phyloP scores from a whole-genome alignment of 805 yeast species.

The Kregervanrija pseudodelftensis region DNA sequence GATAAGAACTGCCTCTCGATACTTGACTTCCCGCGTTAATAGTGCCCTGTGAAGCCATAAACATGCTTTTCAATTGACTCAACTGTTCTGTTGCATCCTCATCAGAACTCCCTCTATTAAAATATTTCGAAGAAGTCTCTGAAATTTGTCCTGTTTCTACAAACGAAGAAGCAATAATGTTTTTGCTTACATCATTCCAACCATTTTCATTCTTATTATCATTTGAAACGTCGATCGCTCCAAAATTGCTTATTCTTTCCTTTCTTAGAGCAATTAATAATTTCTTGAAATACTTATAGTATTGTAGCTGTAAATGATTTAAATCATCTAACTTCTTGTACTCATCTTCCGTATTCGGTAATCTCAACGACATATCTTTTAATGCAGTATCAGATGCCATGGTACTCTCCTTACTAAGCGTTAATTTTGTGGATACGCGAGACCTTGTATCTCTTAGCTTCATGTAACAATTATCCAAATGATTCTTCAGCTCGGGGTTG shows the following conservation, averaged over 20 bases:
- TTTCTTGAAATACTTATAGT: constrained; percentile 19
- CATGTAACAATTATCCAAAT: constrained; percentile 24
- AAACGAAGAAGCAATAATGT: too few relatives aligned
- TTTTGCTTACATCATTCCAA: too few relatives aligned
- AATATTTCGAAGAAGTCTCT: too few relatives aligned
- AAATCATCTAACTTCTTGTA: constrained; percentile 35
- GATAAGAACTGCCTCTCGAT: too few relatives aligned
- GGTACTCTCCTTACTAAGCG: constrained; percentile 27
- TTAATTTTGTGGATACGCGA: constrained; percentile 34
- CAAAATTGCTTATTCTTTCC: constrained; percentile 14
- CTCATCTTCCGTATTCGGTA: constrained; percentile 45
- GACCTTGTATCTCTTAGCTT: constrained; percentile 35
- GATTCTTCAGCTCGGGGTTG: constrained; percentile 20
- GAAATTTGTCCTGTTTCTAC: too few relatives aligned
- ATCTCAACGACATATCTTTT: constrained; percentile 45
- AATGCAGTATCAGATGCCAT: constrained; percentile 35
- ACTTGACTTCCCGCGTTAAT: too few relatives aligned
- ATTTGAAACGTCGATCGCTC: background rate
- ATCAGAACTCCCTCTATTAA: too few relatives aligned
- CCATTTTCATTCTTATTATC: too few relatives aligned
- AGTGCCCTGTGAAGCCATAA: too few relatives aligned
- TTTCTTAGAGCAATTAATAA: constrained; percentile 16
- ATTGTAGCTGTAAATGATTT: constrained; percentile 22
- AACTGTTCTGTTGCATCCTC: too few relatives aligned
- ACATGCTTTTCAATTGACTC: too few relatives aligned